Conservation (phyloP, 768 basidiomycete genomes). For the Russula brevipes region DNA sequence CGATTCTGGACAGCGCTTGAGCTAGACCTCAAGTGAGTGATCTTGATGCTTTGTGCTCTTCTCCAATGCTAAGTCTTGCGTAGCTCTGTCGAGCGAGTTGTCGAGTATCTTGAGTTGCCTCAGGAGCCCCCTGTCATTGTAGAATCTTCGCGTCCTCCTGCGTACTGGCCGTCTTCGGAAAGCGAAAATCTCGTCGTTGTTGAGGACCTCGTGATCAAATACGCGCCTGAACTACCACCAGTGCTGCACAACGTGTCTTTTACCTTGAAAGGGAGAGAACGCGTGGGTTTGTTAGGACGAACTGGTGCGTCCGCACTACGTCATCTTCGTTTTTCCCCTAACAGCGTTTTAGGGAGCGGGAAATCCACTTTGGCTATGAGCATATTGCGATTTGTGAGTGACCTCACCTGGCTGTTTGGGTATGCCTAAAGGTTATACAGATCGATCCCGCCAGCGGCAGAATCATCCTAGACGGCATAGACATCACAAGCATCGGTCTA, state of each 20-base stretch:
- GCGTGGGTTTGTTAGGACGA: conserved; percentile 74
- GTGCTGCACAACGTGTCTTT: conserved; percentile 77
- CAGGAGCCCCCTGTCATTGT: conserved; percentile 80
- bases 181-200: conserved; percentile 57
- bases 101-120: conserved; percentile 86
- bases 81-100: conserved; percentile 85
- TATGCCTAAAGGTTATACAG: conserved; percentile 31
- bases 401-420: neutral
- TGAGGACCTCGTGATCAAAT: conserved; percentile 74
- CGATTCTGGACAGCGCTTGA: conserved; percentile 55
- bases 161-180: conserved; percentile 86
- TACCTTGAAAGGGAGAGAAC: conserved; percentile 60
- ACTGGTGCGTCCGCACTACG: conserved; percentile 43
- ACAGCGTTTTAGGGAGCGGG: conserved; percentile 50
- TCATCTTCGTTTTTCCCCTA: conserved; percentile 3
- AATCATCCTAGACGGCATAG: conserved; percentile 83
- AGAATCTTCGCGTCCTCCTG: conserved; percentile 71
- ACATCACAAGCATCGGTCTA: conserved; percentile 79
- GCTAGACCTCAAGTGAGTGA: conserved; percentile 65
- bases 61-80: conserved; percentile 6
- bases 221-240: conserved; percentile 77
- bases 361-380: conserved; percentile 86
- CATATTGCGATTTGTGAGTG: conserved; percentile 69
- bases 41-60: neutral
- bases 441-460: conserved; percentile 70